Evolutionary conservation across 257 asterid species (phyloP).

Genomic region (Pogostemon cablin): DNA sequence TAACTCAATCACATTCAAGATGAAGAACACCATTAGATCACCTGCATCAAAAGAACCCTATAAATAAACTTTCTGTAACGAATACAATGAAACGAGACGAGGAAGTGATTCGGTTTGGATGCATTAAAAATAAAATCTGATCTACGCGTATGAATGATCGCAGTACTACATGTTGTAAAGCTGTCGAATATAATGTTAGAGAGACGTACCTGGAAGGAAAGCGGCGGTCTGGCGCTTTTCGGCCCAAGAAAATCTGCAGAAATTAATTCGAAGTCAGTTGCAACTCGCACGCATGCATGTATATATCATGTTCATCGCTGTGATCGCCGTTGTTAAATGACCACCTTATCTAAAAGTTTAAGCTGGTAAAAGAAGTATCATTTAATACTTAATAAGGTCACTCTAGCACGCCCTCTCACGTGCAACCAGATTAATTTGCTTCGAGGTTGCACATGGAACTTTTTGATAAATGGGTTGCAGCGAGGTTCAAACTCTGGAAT

Average conservation of each 20-base stretch:
- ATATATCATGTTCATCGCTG: too few species aligned
- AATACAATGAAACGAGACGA: not conserved
- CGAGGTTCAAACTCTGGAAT: too few species aligned
- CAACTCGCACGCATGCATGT: not conserved
- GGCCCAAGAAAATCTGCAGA: conserved; percentile 80
- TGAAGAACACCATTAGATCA: conserved; percentile 67
- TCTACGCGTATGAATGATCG: too few species aligned
- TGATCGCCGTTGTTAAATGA: too few species aligned
- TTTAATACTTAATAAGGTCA: too few species aligned
- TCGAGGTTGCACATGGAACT: too few species aligned
- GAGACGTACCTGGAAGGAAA: conserved; percentile 63
- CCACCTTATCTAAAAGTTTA: too few species aligned
- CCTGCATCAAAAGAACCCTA: conserved; percentile 48
- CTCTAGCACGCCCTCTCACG: too few species aligned
- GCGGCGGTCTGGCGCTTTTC: conserved; percentile 58
- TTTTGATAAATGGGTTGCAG: too few species aligned
- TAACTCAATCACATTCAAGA: conserved; percentile 55
- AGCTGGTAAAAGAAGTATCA: too few species aligned
- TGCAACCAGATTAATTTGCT: too few species aligned
- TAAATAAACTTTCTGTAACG: not conserved
- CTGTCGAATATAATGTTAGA: not conserved
- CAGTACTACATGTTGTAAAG: not conserved
- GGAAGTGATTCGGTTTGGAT: not conserved
- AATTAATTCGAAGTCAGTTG: conserved; percentile 15
- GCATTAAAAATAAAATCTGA: too few species aligned